Conservation (phyloP, 305 asterid species). For the Solanum hybrid region DNA sequence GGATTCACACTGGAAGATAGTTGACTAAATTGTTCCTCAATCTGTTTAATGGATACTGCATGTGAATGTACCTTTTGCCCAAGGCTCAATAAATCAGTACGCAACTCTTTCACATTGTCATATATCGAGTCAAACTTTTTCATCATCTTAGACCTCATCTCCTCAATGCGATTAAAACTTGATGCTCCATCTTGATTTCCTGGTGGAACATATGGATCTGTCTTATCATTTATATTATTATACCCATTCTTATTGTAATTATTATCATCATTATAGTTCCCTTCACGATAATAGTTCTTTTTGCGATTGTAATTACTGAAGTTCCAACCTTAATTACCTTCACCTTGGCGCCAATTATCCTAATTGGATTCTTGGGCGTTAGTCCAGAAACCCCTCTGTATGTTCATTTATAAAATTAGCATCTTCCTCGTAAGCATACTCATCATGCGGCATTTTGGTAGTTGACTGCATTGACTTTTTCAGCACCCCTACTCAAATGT, state of each 20-base stretch:
- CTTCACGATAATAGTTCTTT: background rate
- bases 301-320: background rate
- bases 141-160: background rate
- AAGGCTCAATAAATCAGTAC: background rate
- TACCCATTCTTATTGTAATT: background rate
- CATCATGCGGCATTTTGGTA: background rate
- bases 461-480: background rate
- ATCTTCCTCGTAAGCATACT: background rate
- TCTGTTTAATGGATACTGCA: background rate
- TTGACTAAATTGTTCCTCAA: background rate
- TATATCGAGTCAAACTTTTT: background rate
- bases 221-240: background rate
- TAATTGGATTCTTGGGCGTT: background rate
- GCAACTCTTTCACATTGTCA: background rate
- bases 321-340: background rate
- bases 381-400: background rate
- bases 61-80: background rate
- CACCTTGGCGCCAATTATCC: background rate
- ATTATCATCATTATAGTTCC: background rate
- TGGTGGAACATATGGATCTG: background rate
- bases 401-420: no score
- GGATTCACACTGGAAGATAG: background rate
- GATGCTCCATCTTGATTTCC: background rate
- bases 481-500: background rate
- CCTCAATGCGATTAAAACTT: background rate